Base-by-base conservation (phyloP, 768 basidiomycete genomes). In the Suillus plorans region DNA sequence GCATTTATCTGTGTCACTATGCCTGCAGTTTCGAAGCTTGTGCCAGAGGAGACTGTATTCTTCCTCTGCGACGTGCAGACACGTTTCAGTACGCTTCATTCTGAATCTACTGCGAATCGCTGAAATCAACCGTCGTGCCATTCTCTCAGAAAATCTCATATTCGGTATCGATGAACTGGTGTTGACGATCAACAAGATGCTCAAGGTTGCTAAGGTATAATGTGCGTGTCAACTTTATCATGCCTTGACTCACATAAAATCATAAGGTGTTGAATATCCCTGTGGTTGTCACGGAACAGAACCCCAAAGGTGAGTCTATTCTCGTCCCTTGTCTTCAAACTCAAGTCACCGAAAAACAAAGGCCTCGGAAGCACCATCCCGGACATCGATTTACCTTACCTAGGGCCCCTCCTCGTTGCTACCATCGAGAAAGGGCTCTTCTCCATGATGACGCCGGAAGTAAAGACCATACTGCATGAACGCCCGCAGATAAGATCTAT, bases 51-150 rank as follows among this genome's bases (percentile, higher is more conserved):
- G n/a, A 77, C 85, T 20, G 71, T 90, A 56, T 86, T 97, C 80
- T 84, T 96, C 64, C 78, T 94, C 34, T 97, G 95, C 74, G 95
- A 97, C 74, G 77, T 96, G 2, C 95, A 96, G 76, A 80, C 84
- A 8, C 84, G 85, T 67, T 90, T 94, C 77, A 79, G 92, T 93
- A 68, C 67, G 86, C 64, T 55, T n/a, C 22, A 5, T 36, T 59
- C 20, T 22, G 49, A 45, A 61, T 25, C 8, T 20, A 22, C 25
- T 42, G 25, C 0, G 10, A 20, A 52, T 52, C 5, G 7, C 22
- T 3, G 12, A 25, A 60, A 25, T 59, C 53, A 37, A 47, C 28
- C 42, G 45, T 52, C 37, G 45, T 52, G 52, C 42, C 22, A 64
- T 79, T 75, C 68, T 12, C 5, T 55, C 68, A 85, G 84, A 69